phyloP scores from a whole-genome alignment of 2,329 filamentous ascomycete species.

The Exophiala viscosa region DNA sequence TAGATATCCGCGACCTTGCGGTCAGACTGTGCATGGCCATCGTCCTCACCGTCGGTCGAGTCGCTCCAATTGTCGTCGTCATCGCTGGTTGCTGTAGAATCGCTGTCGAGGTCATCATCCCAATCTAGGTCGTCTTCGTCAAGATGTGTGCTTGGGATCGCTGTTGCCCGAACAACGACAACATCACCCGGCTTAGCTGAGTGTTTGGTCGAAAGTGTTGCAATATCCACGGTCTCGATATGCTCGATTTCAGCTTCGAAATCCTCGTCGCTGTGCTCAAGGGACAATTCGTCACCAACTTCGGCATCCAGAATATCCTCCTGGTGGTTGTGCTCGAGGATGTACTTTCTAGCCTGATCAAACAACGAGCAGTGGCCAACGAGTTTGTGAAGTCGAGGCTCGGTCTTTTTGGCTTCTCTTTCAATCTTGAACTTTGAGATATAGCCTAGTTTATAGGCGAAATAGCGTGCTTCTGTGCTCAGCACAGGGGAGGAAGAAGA shows the following conservation, averaged over 20 bases:
- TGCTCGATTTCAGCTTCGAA: constrained; percentile 1
- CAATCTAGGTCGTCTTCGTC: not conserved
- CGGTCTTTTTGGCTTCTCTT: constrained; percentile 17
- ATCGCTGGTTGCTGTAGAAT: constrained; percentile 12
- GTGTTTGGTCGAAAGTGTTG: not conserved
- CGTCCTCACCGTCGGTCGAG: constrained; percentile 12
- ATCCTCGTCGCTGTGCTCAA: constrained; percentile 5
- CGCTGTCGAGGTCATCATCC: constrained; percentile 6
- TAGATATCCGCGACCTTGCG: not conserved
- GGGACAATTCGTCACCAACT: not conserved
- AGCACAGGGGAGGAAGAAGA: not conserved
- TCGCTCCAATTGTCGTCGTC: constrained; percentile 16
- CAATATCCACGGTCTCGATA: not conserved
- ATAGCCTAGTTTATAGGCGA: constrained; percentile 20
- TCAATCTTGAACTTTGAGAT: constrained; percentile 17
- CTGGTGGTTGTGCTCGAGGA: constrained; percentile 10
- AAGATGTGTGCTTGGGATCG: not conserved
- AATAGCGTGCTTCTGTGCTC: constrained; percentile 1
- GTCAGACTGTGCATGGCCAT: not conserved
- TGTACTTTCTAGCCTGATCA: constrained; percentile 17
- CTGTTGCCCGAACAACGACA: not conserved
- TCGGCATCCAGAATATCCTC: not conserved
- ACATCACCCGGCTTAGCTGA: not conserved
- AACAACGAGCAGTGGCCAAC: constrained; percentile 18
- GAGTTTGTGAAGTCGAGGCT: constrained; percentile 16